phyloP scores from a whole-genome alignment of 768 basidiomycete species.

The Leccinum arenicola region DNA sequence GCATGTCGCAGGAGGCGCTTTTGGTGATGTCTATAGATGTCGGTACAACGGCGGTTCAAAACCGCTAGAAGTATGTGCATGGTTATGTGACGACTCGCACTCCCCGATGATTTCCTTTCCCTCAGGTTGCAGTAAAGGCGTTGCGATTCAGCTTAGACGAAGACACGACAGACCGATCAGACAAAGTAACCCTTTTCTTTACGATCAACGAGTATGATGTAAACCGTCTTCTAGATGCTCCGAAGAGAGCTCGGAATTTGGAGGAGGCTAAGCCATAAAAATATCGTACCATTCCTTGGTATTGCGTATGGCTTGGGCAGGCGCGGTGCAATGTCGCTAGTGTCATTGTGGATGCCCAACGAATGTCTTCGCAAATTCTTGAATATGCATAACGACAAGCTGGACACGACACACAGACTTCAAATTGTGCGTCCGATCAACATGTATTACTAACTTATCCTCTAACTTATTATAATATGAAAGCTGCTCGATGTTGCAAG shows the following conservation, averaged over 20 bases:
- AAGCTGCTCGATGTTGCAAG: not conserved
- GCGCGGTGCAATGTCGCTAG: not conserved
- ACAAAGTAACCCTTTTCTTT: not conserved
- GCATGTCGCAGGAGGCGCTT: not conserved
- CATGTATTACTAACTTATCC: not conserved
- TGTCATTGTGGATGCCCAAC: not conserved
- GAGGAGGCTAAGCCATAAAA: not conserved
- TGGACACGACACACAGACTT: not conserved
- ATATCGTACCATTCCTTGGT: not conserved
- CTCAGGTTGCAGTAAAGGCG: not conserved
- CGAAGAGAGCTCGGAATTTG: not conserved
- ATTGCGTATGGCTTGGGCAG: not conserved
- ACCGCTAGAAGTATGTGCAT: not conserved
- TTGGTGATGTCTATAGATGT: conserved; percentile 1
- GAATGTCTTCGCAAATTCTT: not conserved
- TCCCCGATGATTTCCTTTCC: not conserved
- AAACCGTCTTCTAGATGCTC: not conserved
- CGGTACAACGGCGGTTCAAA: not conserved
- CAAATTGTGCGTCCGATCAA: not conserved
- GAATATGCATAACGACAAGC: not conserved
- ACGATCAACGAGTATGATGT: not conserved
- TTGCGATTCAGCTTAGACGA: not conserved
- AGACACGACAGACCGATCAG: not conserved
- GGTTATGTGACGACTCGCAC: too few species aligned
- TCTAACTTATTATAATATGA: not conserved